phyloP scores from a whole-genome alignment of 805 yeast species.

The Candida hungchunana region DNA sequence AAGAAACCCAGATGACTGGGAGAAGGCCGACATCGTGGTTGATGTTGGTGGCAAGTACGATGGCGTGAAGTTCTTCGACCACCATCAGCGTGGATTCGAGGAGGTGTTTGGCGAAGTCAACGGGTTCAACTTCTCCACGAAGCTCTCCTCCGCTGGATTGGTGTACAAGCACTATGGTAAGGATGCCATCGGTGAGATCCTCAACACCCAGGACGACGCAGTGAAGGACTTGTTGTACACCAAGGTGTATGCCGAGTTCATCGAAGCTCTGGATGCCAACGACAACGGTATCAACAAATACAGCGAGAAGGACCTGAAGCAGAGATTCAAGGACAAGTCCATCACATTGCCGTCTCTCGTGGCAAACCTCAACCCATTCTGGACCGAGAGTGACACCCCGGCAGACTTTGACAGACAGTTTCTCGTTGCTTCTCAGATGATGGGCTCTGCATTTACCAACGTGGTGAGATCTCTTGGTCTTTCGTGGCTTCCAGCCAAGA shows the following conservation, averaged over 20 bases:
- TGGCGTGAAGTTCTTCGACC: constrained; percentile 82
- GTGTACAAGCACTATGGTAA: constrained; percentile 84
- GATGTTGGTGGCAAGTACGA: constrained; percentile 95
- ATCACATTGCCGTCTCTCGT: constrained; percentile 78
- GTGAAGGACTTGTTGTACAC: constrained; percentile 63
- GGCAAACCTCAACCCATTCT: constrained; percentile 75
- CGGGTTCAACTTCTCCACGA: constrained; percentile 53
- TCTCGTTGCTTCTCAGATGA: constrained; percentile 65
- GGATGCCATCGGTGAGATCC: constrained; percentile 53
- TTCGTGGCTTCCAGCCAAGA: constrained; percentile 89
- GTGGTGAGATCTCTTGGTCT: constrained; percentile 68
- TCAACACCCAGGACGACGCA: constrained; percentile 35
- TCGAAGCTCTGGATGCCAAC: constrained; percentile 92
- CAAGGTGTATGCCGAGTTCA: constrained; percentile 78
- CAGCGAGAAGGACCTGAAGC: constrained; percentile 43
- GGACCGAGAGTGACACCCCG: constrained; percentile 70
- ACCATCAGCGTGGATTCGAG: constrained; percentile 89
- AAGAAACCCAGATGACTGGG: constrained; percentile 80
- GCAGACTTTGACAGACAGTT: constrained; percentile 65
- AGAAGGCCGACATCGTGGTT: constrained; percentile 82
- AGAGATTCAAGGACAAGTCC: constrained; percentile 66
- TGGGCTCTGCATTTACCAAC: constrained; percentile 77
- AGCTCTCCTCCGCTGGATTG: constrained; percentile 90
- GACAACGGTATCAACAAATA: constrained; percentile 88
- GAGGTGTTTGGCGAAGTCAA: constrained; percentile 54